Evolutionary conservation across 352 stramenopile species (phyloP).

Genomic region (Phytophthora cactorum): DNA sequence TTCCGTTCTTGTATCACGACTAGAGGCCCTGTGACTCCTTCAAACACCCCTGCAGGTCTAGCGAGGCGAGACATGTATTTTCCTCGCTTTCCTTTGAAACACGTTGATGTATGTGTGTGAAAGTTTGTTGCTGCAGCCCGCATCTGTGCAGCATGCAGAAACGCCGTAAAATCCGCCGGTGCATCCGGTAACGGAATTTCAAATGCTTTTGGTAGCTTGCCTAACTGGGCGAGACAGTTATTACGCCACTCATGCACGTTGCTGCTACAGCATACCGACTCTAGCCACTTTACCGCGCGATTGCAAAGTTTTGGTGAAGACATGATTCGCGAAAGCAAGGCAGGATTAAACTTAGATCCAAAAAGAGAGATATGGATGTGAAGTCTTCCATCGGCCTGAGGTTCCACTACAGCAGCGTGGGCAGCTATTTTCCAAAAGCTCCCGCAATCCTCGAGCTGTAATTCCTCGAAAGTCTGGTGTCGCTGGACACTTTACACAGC

Average conservation of each 20-base stretch:
- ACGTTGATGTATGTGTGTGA: no score
- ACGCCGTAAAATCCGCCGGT: neutral
- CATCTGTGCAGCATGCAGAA: neutral
- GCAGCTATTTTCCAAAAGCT: neutral
- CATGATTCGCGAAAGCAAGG: slow-evolving; percentile 11
- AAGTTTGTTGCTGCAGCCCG: no score
- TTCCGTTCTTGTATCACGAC: no score
- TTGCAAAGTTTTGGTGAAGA: neutral
- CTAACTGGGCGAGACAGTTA: neutral
- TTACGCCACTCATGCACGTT: neutral
- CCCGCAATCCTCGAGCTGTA: neutral
- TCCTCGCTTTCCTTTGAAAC: no score
- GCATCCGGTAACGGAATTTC: neutral
- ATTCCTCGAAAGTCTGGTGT: no score
- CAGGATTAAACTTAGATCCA: slow-evolving; percentile 6
- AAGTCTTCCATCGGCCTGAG: slow-evolving; percentile 3
- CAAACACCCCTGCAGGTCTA: no score
- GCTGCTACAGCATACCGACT: slow-evolving; percentile 3
- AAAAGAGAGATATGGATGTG: slow-evolving; percentile 21
- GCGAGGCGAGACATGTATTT: no score
- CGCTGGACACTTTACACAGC: no score
- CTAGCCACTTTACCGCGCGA: neutral
- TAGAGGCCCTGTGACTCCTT: no score
- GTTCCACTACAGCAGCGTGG: slow-evolving; percentile 4
- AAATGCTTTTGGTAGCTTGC: neutral